Conservation (phyloP, 2,329 filamentous ascomycete genomes). For the Penicillium sp. region DNA sequence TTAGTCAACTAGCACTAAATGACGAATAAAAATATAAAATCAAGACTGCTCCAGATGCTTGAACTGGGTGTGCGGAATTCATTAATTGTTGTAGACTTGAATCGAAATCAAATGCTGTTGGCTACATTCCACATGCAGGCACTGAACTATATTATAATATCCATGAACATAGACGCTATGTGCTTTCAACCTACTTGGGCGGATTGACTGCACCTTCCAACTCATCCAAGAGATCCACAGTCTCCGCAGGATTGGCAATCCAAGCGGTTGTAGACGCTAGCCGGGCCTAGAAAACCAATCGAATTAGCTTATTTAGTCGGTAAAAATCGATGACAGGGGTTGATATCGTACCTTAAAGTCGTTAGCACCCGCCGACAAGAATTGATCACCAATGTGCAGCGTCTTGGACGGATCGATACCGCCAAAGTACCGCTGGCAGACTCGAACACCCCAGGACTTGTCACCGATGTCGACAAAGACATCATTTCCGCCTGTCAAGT, state of each 20-base stretch:
- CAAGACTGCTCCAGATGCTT: too few relatives aligned
- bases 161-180: neutral
- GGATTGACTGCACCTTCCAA: slow-evolving; percentile 41
- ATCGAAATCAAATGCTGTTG: neutral
- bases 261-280: slow-evolving; percentile 93
- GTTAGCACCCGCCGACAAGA: slow-evolving; percentile 90
- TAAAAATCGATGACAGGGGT: neutral
- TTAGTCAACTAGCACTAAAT: neutral
- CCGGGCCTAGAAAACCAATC: slow-evolving; percentile 58
- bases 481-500: slow-evolving; percentile 72
- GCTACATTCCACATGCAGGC: too few relatives aligned
- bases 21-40: too few relatives aligned
- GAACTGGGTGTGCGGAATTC: neutral
- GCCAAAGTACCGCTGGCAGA: slow-evolving; percentile 89
- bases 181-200: neutral
- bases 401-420: slow-evolving; percentile 75
- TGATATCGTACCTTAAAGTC: slow-evolving; percentile 75
- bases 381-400: slow-evolving; percentile 93
- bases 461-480: slow-evolving; percentile 99
- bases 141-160: neutral
- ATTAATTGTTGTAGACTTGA: neutral
- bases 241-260: slow-evolving; percentile 93
- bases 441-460: slow-evolving; percentile 92
- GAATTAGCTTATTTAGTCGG: neutral
- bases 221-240: slow-evolving; percentile 85